Conservation (phyloP, 768 basidiomycete species). For the Pisolithus marmoratus region DNA sequence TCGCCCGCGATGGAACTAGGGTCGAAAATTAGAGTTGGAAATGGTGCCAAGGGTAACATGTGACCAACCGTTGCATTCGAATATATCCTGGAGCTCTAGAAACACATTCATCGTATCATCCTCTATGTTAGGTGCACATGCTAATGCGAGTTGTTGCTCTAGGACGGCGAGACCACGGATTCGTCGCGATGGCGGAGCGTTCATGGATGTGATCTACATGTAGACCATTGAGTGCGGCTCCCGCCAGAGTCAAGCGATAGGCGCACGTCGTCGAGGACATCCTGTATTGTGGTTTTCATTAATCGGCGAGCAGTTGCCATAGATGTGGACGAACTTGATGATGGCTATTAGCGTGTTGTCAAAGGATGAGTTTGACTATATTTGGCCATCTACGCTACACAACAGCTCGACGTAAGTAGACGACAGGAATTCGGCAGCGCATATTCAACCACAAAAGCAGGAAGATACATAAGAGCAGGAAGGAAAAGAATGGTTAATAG, state of each 20-base stretch:
- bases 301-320: constrained; percentile 8
- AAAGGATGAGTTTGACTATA: too few species aligned
- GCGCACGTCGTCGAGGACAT: constrained; percentile 66
- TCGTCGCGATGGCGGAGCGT: constrained; percentile 47
- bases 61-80: constrained; percentile 75
- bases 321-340: background rate
- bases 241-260: background rate
- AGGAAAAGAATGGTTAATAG: too few species aligned
- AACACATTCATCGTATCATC: constrained; percentile 48
- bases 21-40: constrained; percentile 5
- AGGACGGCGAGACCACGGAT: constrained; percentile 50
- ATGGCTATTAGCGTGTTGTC: background rate
- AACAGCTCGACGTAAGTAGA: too few species aligned
- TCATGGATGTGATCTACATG: constrained; percentile 56
- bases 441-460: too few species aligned
- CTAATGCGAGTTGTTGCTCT: constrained; percentile 49
- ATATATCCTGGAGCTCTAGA: constrained; percentile 65
- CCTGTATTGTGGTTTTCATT: constrained; percentile 47
- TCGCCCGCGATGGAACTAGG: constrained; percentile 63
- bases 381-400: too few species aligned
- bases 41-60: background rate
- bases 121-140: constrained; percentile 39
- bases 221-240: constrained; percentile 9
- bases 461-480: too few species aligned
- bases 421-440: too few species aligned